Conservation (phyloP, 2,329 filamentous ascomycete genomes). For the Septoria linicola region DNA sequence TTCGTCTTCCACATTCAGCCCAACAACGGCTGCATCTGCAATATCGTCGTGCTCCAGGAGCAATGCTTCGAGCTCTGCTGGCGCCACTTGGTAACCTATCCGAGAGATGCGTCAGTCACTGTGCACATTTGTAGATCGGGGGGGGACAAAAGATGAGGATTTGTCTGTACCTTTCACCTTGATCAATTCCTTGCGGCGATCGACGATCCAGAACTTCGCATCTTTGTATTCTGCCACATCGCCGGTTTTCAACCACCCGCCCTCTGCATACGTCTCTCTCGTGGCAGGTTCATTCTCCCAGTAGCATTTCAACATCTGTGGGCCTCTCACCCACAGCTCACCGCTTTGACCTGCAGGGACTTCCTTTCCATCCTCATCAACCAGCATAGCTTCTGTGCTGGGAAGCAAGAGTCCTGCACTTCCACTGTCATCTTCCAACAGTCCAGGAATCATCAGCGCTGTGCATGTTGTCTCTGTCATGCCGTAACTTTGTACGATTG, state of each 20-base stretch:
- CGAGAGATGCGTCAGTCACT: too few relatives aligned
- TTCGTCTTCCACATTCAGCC: conserved; percentile 49
- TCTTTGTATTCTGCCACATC: conserved; percentile 36
- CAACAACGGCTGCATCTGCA: conserved; percentile 56
- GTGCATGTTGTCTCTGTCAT: conserved; percentile 83
- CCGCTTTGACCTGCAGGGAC: conserved; percentile 55
- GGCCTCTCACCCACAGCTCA: conserved; percentile 71
- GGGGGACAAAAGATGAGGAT: too few relatives aligned
- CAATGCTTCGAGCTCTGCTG: conserved; percentile 37
- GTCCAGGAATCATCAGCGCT: conserved; percentile 60
- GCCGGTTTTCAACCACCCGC: conserved; percentile 42
- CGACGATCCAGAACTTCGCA: conserved; percentile 38
- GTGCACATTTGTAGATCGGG: too few relatives aligned
- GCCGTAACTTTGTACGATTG: conserved; percentile 49
- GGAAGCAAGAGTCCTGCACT: conserved; percentile 49
- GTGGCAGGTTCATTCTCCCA: conserved; percentile 59
- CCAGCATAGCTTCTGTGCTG: conserved; percentile 41
- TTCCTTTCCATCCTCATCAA: conserved; percentile 44
- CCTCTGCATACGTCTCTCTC: conserved; percentile 37
- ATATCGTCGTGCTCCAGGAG: conserved; percentile 54
- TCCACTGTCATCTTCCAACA: conserved; percentile 38
- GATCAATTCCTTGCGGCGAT: conserved; percentile 41
- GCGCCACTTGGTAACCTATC: conserved; percentile 38
- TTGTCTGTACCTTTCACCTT: too few relatives aligned
- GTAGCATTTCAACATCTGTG: conserved; percentile 75